Evolutionary conservation across 768 basidiomycete genomes (phyloP).

Genomic region (Agrocybe chaxingu): DNA sequence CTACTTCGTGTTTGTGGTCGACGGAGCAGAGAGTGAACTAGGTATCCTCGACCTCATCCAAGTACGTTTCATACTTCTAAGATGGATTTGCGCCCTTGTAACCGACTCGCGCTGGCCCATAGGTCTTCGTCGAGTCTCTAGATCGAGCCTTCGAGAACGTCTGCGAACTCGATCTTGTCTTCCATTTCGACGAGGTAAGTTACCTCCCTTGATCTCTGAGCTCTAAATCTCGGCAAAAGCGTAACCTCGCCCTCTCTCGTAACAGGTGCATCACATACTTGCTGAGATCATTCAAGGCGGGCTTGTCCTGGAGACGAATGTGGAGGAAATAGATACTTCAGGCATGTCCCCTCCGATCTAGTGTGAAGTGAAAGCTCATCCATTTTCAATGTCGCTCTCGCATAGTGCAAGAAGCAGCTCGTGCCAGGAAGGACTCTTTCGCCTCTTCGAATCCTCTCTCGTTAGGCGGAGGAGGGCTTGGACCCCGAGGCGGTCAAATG

Average conservation of each 20-base stretch:
- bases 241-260: neutral
- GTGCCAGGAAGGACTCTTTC: conserved; percentile 75
- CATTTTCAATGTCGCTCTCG: conserved; percentile 5
- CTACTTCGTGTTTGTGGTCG: conserved; percentile 96
- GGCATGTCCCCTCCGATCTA: conserved; percentile 40
- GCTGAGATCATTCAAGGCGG: conserved; percentile 97
- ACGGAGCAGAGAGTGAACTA: conserved; percentile 93
- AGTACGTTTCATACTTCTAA: conserved; percentile 40
- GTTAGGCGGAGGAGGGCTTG: conserved; percentile 63
- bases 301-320: conserved; percentile 91
- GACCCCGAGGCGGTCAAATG: conserved; percentile 54
- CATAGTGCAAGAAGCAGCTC: conserved; percentile 67
- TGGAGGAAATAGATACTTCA: conserved; percentile 75
- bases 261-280: conserved; percentile 89
- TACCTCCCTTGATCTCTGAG: neutral
- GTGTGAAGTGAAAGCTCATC: conserved; percentile 1
- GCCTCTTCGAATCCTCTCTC: conserved; percentile 81
- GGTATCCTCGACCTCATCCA: conserved; percentile 96
- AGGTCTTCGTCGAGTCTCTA: conserved; percentile 97
- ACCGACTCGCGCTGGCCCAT: neutral
- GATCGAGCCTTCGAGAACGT: conserved; percentile 98
- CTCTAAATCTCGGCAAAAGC: neutral
- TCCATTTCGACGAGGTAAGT: conserved; percentile 94
- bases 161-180: conserved; percentile 96
- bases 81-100: neutral